Base-by-base conservation (phyloP, 805 yeast species). In the Suhomyces kilbournensis region DNA sequence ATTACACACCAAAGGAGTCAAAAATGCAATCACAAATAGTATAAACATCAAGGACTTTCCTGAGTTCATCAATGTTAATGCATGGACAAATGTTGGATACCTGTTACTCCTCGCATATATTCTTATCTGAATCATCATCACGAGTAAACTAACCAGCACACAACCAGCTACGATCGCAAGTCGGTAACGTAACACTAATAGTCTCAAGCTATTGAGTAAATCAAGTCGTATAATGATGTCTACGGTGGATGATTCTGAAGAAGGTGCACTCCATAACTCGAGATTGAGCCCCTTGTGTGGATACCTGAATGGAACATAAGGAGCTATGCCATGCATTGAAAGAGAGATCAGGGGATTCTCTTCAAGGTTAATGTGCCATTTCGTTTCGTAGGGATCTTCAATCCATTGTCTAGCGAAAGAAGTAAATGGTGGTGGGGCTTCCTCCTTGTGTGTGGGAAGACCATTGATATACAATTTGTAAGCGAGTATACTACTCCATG, bases 131-230 rank as follows among this genome's bases (percentile, higher is more conserved):
- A 82, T 60, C 2, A 80, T 60, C 44, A 86, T 57, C 0, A 80
- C 78, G 15, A 82, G 52, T 0, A 82, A 67, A 1, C 85, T 76
- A 15, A 88, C 71, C 39, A 83, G 81, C 1, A 86, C 73, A 3
- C 96, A 91, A 50, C 88, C 77, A 1, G 91, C 78, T 3, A 88
- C 85, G 40, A 87, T 71, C 1, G 88, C 82, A 12, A 93, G 76
- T 61, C 99, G 77, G 67, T 88, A 93, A 51, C 96, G 76, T 58
- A 91, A 73, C 4, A 88, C 85, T 46, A 92, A 68, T 56, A 87
- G 75, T 52, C 84, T 86, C 53, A 92, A 67, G 38, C 93, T 85
- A 28, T 78, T 74, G 44, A 79, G 59, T 63, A 82, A 67, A 65
- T 88, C 86, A 14, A 88, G 71, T 7, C 73, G 62, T 34, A 80